Conservation (phyloP, 106 monocot genomes). For the Amphibolis antarctica region DNA sequence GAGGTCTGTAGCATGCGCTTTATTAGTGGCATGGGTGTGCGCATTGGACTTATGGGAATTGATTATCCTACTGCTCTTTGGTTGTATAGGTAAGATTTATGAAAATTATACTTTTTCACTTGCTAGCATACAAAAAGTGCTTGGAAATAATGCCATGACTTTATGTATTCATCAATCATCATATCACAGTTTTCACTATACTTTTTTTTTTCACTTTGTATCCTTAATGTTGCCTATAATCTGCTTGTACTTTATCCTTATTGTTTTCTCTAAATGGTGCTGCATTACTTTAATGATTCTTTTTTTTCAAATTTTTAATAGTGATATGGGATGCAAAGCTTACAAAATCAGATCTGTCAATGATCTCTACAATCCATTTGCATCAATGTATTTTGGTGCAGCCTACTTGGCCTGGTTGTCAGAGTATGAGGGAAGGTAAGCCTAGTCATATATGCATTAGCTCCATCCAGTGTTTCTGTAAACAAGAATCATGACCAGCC, state of each 20-base stretch:
- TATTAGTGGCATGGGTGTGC: constrained; percentile 66
- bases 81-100: constrained; percentile 60
- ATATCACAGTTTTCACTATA: too few relatives aligned
- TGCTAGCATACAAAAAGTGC: neutral
- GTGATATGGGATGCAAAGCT: constrained; percentile 53
- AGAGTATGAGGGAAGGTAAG: constrained; percentile 86
- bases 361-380: constrained; percentile 88
- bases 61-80: constrained; percentile 86
- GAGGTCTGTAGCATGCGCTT: constrained; percentile 88
- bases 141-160: too few relatives aligned
- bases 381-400: constrained; percentile 92
- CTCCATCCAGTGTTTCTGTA: neutral
- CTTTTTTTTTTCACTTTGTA: too few relatives aligned
- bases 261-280: too few relatives aligned
- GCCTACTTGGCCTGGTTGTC: constrained; percentile 79
- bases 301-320: constrained; percentile 16
- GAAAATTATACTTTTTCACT: neutral
- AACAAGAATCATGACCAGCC: neutral
- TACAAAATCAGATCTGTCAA: constrained; percentile 74
- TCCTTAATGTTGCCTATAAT: too few relatives aligned
- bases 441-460: too few relatives aligned
- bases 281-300: neutral
- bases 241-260: too few relatives aligned
- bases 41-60: constrained; percentile 87
- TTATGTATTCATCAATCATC: too few relatives aligned